Evolutionary conservation across 1,139 yeast genomes (phyloP).

Genomic region (Geotrichum macrosporum): DNA sequence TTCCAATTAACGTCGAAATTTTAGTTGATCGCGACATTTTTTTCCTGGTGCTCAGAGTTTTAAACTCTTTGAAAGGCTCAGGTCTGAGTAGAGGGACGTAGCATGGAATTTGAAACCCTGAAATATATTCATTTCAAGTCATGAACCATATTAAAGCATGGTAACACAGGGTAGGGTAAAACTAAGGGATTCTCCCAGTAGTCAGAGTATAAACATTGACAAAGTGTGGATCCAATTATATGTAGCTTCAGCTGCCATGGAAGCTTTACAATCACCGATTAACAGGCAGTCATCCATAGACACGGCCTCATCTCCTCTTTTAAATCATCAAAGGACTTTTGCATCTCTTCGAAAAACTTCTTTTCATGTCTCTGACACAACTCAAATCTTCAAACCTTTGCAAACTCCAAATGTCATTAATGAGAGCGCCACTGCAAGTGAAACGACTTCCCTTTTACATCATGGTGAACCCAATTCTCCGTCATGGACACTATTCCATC

Average conservation of each 20-base stretch:
- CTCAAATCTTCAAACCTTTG: neutral
- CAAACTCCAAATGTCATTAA: neutral
- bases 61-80: too few relatives aligned
- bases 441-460: neutral
- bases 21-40: too few relatives aligned
- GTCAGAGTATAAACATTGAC: too few relatives aligned
- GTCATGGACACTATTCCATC: neutral
- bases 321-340: neutral
- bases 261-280: neutral
- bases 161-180: too few relatives aligned
- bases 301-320: neutral
- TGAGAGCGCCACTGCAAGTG: neutral
- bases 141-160: too few relatives aligned
- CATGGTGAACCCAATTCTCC: neutral
- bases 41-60: too few relatives aligned
- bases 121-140: too few relatives aligned
- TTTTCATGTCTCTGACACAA: slow-evolving; percentile 9
- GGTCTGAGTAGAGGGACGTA: too few relatives aligned
- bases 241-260: neutral
- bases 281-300: neutral
- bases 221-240: too few relatives aligned
- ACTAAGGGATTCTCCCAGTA: too few relatives aligned
- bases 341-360: slow-evolving; percentile 12
- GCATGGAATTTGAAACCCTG: too few relatives aligned
- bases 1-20: too few relatives aligned